Percentiles rank a stretch among this genome's conserved stretches.
Evolutionary conservation across 306 rosid genomes (phyloP).

Genomic region (Vigna nakashimae): DNA sequence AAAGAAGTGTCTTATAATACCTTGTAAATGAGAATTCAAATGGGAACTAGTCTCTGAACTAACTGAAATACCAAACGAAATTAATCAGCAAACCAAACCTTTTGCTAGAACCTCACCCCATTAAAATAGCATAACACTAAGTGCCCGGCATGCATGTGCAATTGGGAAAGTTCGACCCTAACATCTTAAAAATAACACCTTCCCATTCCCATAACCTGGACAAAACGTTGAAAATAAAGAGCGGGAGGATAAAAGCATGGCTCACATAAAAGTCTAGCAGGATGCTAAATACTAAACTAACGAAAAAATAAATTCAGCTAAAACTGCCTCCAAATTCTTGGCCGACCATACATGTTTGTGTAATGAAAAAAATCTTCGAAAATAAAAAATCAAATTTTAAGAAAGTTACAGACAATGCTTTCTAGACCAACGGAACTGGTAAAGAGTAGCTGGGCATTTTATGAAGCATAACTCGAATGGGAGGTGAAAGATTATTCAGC

Average conservation of each 20-base stretch:
- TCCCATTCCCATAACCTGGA: neutral
- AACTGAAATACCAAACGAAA: neutral
- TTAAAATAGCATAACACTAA: too few relatives aligned
- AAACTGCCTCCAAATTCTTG: neutral
- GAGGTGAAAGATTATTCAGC: constrained; percentile 5
- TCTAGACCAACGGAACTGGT: neutral
- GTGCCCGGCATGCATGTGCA: neutral
- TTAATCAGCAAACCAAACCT: too few relatives aligned
- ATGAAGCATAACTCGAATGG: neutral
- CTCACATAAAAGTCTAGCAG: neutral
- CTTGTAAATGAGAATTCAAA: neutral
- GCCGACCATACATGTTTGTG: neutral
- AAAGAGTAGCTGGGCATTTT: neutral
- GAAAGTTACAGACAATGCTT: neutral
- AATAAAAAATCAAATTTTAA: constrained; percentile 1
- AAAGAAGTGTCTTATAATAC: neutral
- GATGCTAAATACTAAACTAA: neutral
- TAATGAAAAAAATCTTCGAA: neutral
- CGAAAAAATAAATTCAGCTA: neutral
- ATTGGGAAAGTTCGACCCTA: neutral
- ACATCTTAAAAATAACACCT: neutral
- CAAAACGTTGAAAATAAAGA: neutral
- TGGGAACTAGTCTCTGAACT: neutral
- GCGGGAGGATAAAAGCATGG: neutral
- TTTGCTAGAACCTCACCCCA: too few relatives aligned